Base-by-base conservation (phyloP, 1,284 basidiomycete genomes). In the Pseudozyma sp. region DNA sequence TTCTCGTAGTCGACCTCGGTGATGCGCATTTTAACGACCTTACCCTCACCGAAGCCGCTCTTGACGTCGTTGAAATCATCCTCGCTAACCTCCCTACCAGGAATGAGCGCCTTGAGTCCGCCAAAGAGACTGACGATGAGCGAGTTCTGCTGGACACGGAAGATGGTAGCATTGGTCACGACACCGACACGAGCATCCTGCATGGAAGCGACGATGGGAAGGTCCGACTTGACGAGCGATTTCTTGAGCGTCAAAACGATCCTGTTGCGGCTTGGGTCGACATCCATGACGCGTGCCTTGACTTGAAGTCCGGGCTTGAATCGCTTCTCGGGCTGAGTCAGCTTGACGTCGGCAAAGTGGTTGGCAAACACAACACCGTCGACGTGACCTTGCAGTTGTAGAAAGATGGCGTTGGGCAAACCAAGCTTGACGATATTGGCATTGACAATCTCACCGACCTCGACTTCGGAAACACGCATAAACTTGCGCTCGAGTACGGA, bases 301-400 rank as follows among this genome's bases (percentile, higher is more conserved):
- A 99, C 92, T 52, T 85, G 89, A 5, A 89, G 88, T 35, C 94
- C 95, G 14, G 89, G 87, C 84, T 94, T 96, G 88, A 97, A 99
- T 73, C 92, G 90, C 86, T 92, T 94, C 63, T 83, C 82, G 34
- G 81, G 82, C 54, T 84, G 74, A 83, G 95, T 97, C 76, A 99
- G 88, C 39, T 87, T 86, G 80, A 99, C 95, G 84, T 85, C 83
- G 36, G 97, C 93, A 85, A 94, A 99, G 86, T 99, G 97, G 74
- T 91, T 89, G 0, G 96, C 95, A 91, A 94, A 97, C 35, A 98
- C 89, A 35, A 98, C 91, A 42, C 93, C 97, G 80, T 97, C 94
- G 21, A 82, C 78, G 44, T 79, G 68, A 14, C 83, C 83, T 14
- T 75, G 77, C 18, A 85, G 69, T 62, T 80, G 71, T 36, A 85